Evolutionary conservation across 257 asterid genomes (phyloP), one percentile per base, ranked within the genome.

Genomic region (Eucommia ulmoides): DNA sequence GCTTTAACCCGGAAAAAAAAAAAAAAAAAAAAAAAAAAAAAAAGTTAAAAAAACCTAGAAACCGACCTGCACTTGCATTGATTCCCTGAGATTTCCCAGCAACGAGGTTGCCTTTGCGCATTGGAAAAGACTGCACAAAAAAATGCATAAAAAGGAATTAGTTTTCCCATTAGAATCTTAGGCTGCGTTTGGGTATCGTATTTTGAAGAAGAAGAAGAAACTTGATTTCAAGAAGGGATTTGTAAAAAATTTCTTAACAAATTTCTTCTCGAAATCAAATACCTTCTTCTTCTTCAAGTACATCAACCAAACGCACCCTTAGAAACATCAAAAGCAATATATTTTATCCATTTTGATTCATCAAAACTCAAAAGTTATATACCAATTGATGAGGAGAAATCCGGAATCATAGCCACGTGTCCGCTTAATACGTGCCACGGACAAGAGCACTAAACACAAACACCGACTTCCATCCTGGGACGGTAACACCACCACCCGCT

Each of bases 31-130:
- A 62, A 23, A 7, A 17, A 0, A 26, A 59, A 23, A 49, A 16
- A 60, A 50, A 18, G 18, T 50, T 45, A 51, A 54, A 54, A 20
- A 53, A 59, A 58, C 58, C 58, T 54, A 70, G 66, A 41, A 73
- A 75, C 77, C 65, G 79, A 79, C 93, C 93, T 45, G 77, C 78
- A 79, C 78, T 77, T 66, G 97, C 95, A 59, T 81, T 51, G 55
- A 70, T 71, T 64, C 72, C 64, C 63, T 42, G 60, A 16, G 83
- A 50, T 48, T 63, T 53, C 24, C 50, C 60, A 24, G 72, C 70
- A 22, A 59, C 64, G 51, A 52, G 55, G 25, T 55, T 60, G 62
- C 62, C 68, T 51, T 61, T 56, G 55, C 67, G 69, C 82, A 76
- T 67, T 22, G 51, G 58, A 58, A 62, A 74, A 59, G 74, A 73